These are phyloP conservation scores for Penicillium oxalicum DNA, from an alignment of 2,329 filamentous ascomycete genomes.

Conservation along the genomic window DNA sequence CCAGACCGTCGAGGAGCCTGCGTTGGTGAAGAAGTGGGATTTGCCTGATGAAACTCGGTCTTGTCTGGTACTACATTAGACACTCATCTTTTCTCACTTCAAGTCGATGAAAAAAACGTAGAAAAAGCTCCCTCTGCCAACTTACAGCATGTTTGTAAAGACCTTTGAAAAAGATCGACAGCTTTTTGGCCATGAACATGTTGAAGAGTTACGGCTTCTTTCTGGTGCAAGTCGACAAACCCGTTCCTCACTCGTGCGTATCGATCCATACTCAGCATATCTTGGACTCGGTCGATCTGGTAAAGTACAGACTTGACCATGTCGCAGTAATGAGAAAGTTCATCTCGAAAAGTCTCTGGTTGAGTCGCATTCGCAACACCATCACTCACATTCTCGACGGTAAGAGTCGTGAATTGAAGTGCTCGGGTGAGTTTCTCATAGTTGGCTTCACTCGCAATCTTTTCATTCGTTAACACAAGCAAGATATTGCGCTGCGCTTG, in stretches of 20 bases:
- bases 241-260: background rate
- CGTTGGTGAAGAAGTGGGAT: too few relatives aligned
- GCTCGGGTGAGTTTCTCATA: background rate
- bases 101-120: too few relatives aligned
- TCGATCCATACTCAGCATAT: background rate
- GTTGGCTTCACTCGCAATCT: background rate
- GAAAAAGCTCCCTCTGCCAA: background rate
- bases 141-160: background rate
- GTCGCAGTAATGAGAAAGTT: background rate
- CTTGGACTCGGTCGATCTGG: background rate
- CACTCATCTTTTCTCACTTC: too few relatives aligned
- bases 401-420: background rate
- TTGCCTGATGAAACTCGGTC: too few relatives aligned
- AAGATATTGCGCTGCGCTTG: slow-evolving; percentile 1
- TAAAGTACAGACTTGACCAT: background rate
- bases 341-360: background rate
- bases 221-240: background rate
- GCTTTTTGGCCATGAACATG: background rate
- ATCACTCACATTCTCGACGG: background rate
- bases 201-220: background rate
- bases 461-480: background rate
- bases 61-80: too few relatives aligned
- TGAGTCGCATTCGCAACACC: background rate
- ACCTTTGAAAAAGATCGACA: background rate
- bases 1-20: too few relatives aligned